Conservation (phyloP, 495 filamentous ascomycete species). For the Xylaria curta region DNA sequence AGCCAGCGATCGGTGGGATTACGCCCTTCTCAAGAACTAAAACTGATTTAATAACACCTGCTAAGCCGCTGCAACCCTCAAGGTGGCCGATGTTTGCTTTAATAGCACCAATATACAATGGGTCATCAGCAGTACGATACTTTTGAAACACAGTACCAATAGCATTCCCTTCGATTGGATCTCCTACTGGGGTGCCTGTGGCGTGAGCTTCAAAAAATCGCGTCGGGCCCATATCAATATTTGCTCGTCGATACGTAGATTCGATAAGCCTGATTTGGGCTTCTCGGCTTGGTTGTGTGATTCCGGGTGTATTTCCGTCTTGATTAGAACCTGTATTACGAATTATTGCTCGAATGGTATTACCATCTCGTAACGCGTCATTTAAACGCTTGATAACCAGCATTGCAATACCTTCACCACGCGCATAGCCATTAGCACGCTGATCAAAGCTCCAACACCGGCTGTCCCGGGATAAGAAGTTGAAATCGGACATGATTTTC, state of each 20-base stretch:
- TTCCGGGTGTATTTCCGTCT: constrained; percentile 54
- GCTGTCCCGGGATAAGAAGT: constrained; percentile 42
- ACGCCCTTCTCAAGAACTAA: constrained; percentile 50
- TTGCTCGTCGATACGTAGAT: constrained; percentile 48
- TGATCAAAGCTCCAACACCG: constrained; percentile 57
- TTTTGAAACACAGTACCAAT: constrained; percentile 43
- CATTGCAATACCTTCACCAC: constrained; percentile 62
- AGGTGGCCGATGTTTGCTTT: constrained; percentile 60
- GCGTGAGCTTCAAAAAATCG: constrained; percentile 51
- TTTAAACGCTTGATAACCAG: constrained; percentile 59
- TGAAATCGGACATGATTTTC: constrained; percentile 32
- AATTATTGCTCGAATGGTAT: constrained; percentile 63
- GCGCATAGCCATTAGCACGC: constrained; percentile 61
- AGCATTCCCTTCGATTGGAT: constrained; percentile 58
- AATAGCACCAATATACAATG: constrained; percentile 54
- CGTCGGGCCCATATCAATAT: constrained; percentile 48
- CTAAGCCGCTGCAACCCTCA: constrained; percentile 55
- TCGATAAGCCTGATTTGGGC: constrained; percentile 57
- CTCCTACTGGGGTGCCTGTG: constrained; percentile 58
- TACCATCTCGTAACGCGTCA: constrained; percentile 51
- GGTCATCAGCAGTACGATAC: constrained; percentile 27
- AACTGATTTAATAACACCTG: constrained; percentile 56
- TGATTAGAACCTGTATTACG: constrained; percentile 56
- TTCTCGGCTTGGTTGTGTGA: constrained; percentile 54
- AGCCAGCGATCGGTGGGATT: constrained; percentile 45